Percentiles rank a stretch among this genome's conserved stretches.
Conservation (phyloP, 2,329 filamentous ascomycete genomes). For the Xylariaceae sp. region DNA sequence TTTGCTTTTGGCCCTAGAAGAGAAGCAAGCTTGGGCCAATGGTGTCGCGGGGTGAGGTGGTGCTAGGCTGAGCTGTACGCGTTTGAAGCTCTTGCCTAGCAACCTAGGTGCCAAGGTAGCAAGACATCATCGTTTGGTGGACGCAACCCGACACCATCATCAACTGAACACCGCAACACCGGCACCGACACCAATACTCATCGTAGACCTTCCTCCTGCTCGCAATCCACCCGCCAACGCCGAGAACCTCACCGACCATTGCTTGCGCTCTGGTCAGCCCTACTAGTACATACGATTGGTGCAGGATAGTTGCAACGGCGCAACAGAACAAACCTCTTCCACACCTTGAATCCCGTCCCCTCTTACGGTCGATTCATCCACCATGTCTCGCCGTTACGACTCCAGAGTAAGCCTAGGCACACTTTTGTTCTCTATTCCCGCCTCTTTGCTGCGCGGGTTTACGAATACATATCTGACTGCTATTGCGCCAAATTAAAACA, state of each 20-base stretch:
- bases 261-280: no score
- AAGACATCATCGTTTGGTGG: slow-evolving; percentile 16
- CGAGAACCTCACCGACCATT: background rate
- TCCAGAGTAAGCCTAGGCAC: slow-evolving; percentile 68
- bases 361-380: slow-evolving; percentile 26
- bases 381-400: slow-evolving; percentile 96
- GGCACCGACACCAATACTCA: background rate
- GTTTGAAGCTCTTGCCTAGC: slow-evolving; percentile 35
- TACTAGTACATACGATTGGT: no score
- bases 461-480: no score
- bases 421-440: slow-evolving; percentile 18
- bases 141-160: slow-evolving; percentile 22
- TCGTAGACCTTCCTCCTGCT: background rate
- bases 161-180: slow-evolving; percentile 14
- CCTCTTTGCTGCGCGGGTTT: background rate
- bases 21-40: slow-evolving; percentile 16
- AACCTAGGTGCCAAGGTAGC: no score
- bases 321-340: no score
- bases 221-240: background rate
- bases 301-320: no score
- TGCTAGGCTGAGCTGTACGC: slow-evolving; percentile 22
- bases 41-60: background rate
- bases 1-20: background rate
- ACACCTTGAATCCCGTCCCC: no score
- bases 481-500: slow-evolving; percentile 35